Base-by-base conservation (phyloP, 2,329 filamentous ascomycete species). In the Rugonectria rugulosa region DNA sequence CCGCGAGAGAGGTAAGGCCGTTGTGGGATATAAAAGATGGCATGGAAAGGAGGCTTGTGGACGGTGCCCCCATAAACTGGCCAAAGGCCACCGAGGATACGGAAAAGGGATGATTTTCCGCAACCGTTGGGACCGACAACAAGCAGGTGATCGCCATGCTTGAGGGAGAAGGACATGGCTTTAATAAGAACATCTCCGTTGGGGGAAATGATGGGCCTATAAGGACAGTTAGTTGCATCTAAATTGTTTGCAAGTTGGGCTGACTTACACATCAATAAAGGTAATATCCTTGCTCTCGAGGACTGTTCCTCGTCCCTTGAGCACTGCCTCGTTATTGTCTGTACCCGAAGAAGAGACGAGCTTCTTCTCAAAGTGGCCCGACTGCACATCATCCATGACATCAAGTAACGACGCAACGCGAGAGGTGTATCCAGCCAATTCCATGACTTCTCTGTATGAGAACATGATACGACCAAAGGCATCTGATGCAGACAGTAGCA, bases 1-100 rank as follows among this genome's bases (percentile, higher is more conserved):
- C 95, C 95, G 48, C 92, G 87, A 12, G 91, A 95, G 2, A 99
- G 83, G 70, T 99, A 99, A 0, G 95, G 95, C 2, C 95, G 87
- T 70, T 99, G 95, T 0, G 95, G 95, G 62, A 99, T 96, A 77
- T 99, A 99, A 77, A 98, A 99, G 70, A 99, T 98, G 71, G 95
- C 90, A 63, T 91, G 87, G 68, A 94, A 95, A 2, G 90, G 88
- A 2, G 95, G 95, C 73, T 98, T 98, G 68, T 91, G 84, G 17
- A 99, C 95, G 1, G 86, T 92, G 46, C 95, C 95, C 62, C 95
- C 94, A 73, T 99, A 99, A 11, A 98, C 95, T 14, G 95, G 95
- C 95, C 95, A 99, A 3, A 99, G 81, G 1, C 95, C 95, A 58
- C 95, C 95, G 1, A 99, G 84, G 64, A 99, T 99, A 31, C 95